Evolutionary conservation across 495 filamentous ascomycete species (phyloP).

Genomic region (Pyronema omphalodes): DNA sequence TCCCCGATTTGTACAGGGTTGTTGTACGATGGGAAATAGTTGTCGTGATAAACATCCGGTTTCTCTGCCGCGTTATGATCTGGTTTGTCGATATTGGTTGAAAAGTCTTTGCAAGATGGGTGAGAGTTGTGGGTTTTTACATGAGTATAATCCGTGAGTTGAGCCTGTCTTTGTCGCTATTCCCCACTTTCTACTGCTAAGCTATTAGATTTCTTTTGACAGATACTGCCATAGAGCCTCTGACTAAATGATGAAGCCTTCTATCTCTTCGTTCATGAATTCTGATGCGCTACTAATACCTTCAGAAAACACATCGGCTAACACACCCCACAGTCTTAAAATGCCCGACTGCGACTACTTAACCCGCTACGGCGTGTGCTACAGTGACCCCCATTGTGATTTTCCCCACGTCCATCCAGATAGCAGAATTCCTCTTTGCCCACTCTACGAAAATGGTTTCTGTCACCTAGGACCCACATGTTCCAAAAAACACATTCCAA

Average conservation of each 20-base stretch:
- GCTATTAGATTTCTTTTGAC: too few species aligned
- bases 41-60: constrained; percentile 23
- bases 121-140: constrained; percentile 82
- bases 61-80: constrained; percentile 23
- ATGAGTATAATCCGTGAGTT: constrained; percentile 75
- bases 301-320: too few species aligned
- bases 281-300: too few species aligned
- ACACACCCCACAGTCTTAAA: constrained; percentile 34
- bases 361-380: constrained; percentile 73
- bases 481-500: constrained; percentile 64
- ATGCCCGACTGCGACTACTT: constrained; percentile 96
- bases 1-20: constrained; percentile 22
- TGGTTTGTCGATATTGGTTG: constrained; percentile 98
- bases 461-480: constrained; percentile 77
- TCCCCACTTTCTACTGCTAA: too few species aligned
- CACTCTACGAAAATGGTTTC: constrained; percentile 89
- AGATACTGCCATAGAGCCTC: neutral
- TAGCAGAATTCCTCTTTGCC: constrained; percentile 62
- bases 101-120: constrained; percentile 96
- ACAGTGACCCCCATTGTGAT: constrained; percentile 84
- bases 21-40: constrained; percentile 22
- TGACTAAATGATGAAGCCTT: too few species aligned
- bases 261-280: neutral
- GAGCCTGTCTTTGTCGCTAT: neutral
- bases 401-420: constrained; percentile 86